These are phyloP conservation scores for Monilinia laxa DNA, from an alignment of 2,329 filamentous ascomycete species.

Conservation along the genomic window DNA sequence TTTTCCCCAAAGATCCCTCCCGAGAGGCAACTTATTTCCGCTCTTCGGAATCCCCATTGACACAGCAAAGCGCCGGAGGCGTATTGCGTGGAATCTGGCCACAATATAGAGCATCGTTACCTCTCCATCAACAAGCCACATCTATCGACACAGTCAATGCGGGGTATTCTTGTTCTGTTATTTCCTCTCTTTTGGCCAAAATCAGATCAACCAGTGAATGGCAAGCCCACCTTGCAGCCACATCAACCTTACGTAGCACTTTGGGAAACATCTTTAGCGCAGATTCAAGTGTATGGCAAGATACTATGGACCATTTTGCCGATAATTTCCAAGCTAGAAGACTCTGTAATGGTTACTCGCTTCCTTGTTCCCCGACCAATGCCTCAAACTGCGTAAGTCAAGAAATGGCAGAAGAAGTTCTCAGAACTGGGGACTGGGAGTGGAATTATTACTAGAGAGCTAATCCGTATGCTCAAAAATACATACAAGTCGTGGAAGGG, in stretches of 20 bases:
- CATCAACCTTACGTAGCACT: constrained; percentile 36
- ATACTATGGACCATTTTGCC: constrained; percentile 44
- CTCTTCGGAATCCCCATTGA: constrained; percentile 42
- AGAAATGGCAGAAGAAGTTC: constrained; percentile 42
- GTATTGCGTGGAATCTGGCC: constrained; percentile 45
- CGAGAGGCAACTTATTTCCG: constrained; percentile 43
- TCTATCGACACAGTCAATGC: constrained; percentile 43
- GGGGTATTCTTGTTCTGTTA: constrained; percentile 41
- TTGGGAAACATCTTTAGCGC: constrained; percentile 42
- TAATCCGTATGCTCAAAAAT: constrained; percentile 40
- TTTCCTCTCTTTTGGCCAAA: constrained; percentile 31
- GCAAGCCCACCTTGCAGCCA: constrained; percentile 42
- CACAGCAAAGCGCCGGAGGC: constrained; percentile 42
- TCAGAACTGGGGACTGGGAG: constrained; percentile 45
- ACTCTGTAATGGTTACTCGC: constrained; percentile 43
- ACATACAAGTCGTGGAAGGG: constrained; percentile 43
- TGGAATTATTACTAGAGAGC: constrained; percentile 45
- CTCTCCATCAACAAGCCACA: constrained; percentile 43
- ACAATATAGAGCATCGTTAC: constrained; percentile 38
- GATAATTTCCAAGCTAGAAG: constrained; percentile 45
- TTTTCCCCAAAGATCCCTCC: constrained; percentile 39
- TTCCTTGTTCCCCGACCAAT: constrained; percentile 41
- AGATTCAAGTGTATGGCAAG: constrained; percentile 38
- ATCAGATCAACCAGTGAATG: constrained; percentile 41
- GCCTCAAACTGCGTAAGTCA: constrained; percentile 39